Evolutionary conservation across 257 asterid genomes (phyloP).

Genomic region (Penstemon davidsonii): DNA sequence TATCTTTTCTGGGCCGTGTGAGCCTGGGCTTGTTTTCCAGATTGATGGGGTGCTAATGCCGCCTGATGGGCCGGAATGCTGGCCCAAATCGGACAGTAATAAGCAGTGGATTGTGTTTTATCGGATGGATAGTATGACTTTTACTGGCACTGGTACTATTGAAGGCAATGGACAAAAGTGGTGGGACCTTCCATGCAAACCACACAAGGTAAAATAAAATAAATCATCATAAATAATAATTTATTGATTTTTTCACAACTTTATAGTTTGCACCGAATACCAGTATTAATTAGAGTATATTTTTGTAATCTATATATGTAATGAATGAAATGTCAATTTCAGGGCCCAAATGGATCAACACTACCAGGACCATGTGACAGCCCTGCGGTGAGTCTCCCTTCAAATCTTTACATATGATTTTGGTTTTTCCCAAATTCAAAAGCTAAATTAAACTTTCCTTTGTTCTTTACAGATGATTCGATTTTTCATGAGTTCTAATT

Average conservation of each 20-base stretch:
- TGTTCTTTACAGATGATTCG: conserved; percentile 62
- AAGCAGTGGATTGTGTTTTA: conserved; percentile 95
- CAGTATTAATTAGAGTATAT: too few species aligned
- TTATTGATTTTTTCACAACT: neutral
- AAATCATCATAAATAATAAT: too few species aligned
- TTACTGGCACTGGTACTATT: conserved; percentile 75
- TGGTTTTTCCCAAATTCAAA: neutral
- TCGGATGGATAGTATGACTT: conserved; percentile 60
- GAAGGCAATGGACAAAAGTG: conserved; percentile 91
- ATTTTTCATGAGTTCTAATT: conserved; percentile 87
- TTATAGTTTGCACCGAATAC: neutral
- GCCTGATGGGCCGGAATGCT: conserved; percentile 91
- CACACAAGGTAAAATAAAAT: conserved; percentile 78
- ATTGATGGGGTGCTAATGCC: conserved; percentile 86
- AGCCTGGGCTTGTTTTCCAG: conserved; percentile 83
- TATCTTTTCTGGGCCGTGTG: conserved; percentile 87
- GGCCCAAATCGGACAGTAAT: conserved; percentile 79
- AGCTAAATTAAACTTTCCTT: too few species aligned
- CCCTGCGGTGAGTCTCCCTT: conserved; percentile 67
- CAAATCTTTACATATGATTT: neutral
- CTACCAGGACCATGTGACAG: conserved; percentile 94
- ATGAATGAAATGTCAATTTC: conserved; percentile 34
- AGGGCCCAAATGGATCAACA: conserved; percentile 95
- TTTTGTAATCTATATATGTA: neutral
- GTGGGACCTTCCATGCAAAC: conserved; percentile 99